Conservation (phyloP, 2,329 filamentous ascomycete genomes). For the Colletotrichum caudatum region DNA sequence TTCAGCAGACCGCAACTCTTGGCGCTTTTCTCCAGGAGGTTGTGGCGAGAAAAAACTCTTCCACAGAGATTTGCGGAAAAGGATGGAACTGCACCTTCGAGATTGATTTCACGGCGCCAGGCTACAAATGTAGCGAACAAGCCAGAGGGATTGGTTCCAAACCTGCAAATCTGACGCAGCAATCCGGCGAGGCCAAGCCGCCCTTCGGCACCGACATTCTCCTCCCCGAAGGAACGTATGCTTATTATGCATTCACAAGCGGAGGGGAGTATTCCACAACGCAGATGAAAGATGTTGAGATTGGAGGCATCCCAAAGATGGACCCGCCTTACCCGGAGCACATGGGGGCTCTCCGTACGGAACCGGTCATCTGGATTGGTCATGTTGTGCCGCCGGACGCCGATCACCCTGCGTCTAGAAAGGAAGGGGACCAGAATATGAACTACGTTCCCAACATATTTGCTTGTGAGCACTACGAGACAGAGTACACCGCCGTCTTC, state of each 20-base stretch:
- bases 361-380: slow-evolving; percentile 54
- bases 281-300: slow-evolving; percentile 45
- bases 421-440: slow-evolving; percentile 44
- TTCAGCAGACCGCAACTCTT: slow-evolving; percentile 48
- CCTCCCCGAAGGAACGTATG: slow-evolving; percentile 47
- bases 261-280: slow-evolving; percentile 47
- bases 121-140: slow-evolving; percentile 52
- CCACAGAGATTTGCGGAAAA: slow-evolving; percentile 48
- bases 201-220: slow-evolving; percentile 49
- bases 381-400: slow-evolving; percentile 44
- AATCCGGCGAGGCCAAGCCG: slow-evolving; percentile 44
- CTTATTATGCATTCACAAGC: slow-evolving; percentile 49
- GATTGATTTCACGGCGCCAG: slow-evolving; percentile 51
- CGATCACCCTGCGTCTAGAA: slow-evolving; percentile 39
- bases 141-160: slow-evolving; percentile 47
- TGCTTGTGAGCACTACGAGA: slow-evolving; percentile 52
- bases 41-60: slow-evolving; percentile 46
- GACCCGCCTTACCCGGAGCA: slow-evolving; percentile 45
- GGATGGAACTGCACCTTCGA: slow-evolving; percentile 54
- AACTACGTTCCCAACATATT: slow-evolving; percentile 50
- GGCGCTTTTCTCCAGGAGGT: slow-evolving; percentile 46
- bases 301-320: slow-evolving; percentile 48
- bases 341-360: slow-evolving; percentile 51
- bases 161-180: slow-evolving; percentile 43
- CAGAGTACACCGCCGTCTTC: slow-evolving; percentile 49